Evolutionary conservation across 805 yeast genomes (phyloP).

Genomic region (Wickerhamomyces mucosus): DNA sequence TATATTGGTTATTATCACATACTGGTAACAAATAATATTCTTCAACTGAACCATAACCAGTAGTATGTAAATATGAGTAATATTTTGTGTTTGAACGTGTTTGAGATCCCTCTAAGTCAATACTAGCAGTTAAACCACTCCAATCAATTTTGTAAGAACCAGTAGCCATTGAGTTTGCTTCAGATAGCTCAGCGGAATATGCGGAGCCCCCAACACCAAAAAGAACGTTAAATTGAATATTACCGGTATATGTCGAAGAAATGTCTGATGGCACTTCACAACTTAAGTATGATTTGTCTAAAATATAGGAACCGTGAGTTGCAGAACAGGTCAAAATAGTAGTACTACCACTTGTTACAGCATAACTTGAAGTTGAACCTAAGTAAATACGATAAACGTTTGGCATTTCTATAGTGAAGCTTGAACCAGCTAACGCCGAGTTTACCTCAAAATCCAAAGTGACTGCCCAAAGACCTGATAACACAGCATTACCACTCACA

Average conservation of each 20-base stretch:
- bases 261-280: constrained; percentile 20
- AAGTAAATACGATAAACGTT: constrained; percentile 27
- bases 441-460: constrained; percentile 19
- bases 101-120: constrained; percentile 18
- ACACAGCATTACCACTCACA: constrained; percentile 10
- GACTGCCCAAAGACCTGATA: constrained; percentile 26
- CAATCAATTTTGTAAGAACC: constrained; percentile 23
- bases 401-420: constrained; percentile 20
- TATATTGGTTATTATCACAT: constrained; percentile 20
- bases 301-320: constrained; percentile 25
- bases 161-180: constrained; percentile 19
- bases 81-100: constrained; percentile 6
- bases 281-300: constrained; percentile 20
- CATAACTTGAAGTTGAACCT: constrained; percentile 9
- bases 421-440: constrained; percentile 11
- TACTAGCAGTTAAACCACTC: constrained; percentile 18
- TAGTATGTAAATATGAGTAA: constrained; percentile 22
- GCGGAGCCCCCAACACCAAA: constrained; percentile 27
- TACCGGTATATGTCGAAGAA: constrained; percentile 18
- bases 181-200: constrained; percentile 21
- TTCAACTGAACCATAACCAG: constrained; percentile 23
- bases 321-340: constrained; percentile 23
- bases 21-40: constrained; percentile 24
- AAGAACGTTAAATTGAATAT: constrained; percentile 20
- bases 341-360: constrained; percentile 18